Base-by-base conservation (phyloP, 495 filamentous ascomycete genomes). In the Thozetella sp. region DNA sequence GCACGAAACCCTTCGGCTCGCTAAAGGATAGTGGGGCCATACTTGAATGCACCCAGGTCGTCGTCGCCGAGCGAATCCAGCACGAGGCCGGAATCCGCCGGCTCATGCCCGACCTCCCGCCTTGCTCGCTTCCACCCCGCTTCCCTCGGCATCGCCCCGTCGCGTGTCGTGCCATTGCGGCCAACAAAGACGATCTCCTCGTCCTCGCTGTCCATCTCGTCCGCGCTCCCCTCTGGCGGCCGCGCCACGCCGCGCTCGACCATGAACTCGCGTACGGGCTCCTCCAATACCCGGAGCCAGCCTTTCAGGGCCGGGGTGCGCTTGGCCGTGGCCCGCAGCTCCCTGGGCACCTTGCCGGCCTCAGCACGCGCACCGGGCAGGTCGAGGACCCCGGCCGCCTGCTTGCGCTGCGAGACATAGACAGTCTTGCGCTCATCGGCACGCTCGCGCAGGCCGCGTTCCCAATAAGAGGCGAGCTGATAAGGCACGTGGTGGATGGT, bases 141-240 rank as follows among this genome's bases (percentile, higher is more conserved):
- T 20, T 53, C 55, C 23, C 52, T 48, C 40, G 22, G 34, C 37
- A 56, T 46, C 58, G 57, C 61, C 30, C 84, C 79, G 60, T 92
- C 90, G 65, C 86, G 86, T 88, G 88, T 91, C 56, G 77, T 80
- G 4, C 90, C 89, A 65, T 91, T 88, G 3, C 90, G 80, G 1
- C 93, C 93, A 11, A 97, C 87, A 70, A 97, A 97, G 2, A 97
- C 92, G 63, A 98, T 93, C 74, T 98, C 94, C 58, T 96, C 93
- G 64, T 96, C 93, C 37, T 89, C 88, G 22, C 81, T 79, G 55
- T 85, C 85, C 17, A 79, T 73, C 20, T 85, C 80, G 20, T 79
- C 75, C 19, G 81, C 69, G 1, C 70, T 77, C 56, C 83, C 79
- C 6, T 80, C 79, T 13, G 13, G 58, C 22, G 19, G 43, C 63